Conservation (phyloP, 1,284 basidiomycete species). For the Irpex lacteus region DNA sequence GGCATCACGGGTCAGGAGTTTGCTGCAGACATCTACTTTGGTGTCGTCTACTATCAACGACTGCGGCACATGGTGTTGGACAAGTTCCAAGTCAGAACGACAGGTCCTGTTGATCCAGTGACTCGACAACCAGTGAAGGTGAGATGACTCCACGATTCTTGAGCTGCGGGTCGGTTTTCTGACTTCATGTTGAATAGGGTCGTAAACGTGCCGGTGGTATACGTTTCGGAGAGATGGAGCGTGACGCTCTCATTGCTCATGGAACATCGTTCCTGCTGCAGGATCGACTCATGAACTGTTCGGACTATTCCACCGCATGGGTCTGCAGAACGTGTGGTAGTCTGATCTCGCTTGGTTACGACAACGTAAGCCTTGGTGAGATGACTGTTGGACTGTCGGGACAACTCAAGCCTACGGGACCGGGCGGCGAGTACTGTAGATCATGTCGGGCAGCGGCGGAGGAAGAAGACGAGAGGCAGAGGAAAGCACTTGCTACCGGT, state of each 20-base stretch:
- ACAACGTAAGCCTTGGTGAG: constrained; percentile 75
- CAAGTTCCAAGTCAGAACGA: constrained; percentile 99
- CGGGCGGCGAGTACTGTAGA: constrained; percentile 87
- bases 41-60: constrained; percentile 98
- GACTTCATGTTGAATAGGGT: constrained; percentile 51
- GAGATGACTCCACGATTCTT: constrained; percentile 20
- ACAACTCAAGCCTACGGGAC: constrained; percentile 54
- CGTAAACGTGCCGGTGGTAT: constrained; percentile 98
- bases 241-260: constrained; percentile 97
- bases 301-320: constrained; percentile 98
- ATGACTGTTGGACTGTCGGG: constrained; percentile 49
- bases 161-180: not conserved
- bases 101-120: constrained; percentile 93
- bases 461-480: constrained; percentile 54
- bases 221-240: constrained; percentile 99
- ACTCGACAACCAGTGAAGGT: constrained; percentile 98
- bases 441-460: constrained; percentile 78
- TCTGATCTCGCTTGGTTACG: constrained; percentile 93
- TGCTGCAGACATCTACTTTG: constrained; percentile 97
- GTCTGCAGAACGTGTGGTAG: constrained; percentile 96
- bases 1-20: constrained; percentile 99
- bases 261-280: constrained; percentile 98
- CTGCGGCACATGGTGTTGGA: constrained; percentile 99
- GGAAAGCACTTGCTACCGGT: constrained; percentile 51
- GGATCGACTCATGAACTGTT: constrained; percentile 99